Evolutionary conservation across 2,329 filamentous ascomycete genomes (phyloP), one percentile per base, ranked within the genome.

Genomic region (Paecilomyces sp.): DNA sequence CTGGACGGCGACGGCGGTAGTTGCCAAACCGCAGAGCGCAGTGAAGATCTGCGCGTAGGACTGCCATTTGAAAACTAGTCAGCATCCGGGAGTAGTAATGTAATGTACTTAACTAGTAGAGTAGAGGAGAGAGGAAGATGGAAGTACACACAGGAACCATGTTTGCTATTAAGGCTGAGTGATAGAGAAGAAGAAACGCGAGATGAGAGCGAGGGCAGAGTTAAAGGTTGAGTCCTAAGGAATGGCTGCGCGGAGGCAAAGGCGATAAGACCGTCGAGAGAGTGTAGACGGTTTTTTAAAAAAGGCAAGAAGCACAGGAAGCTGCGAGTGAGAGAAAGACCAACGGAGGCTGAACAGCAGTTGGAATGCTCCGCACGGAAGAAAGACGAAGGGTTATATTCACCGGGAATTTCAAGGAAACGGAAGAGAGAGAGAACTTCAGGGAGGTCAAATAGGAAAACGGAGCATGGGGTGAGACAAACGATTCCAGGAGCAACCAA

Each of bases 1-100:
- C 58, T 81, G 80, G 53, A 86, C 81, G 30, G 84, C 83, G 22
- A 75, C 68, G 47, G 77, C 79, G 64, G 81, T 72, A 65, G 77
- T 72, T 50, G 79, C 71, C 58, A 80, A 71, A 58, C 73, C 75
- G 66, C 71, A 75, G 57, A 75, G 69, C 31, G 76, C 73, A 62
- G 75, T 70, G 59, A 79, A 66, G 54, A 74, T 62, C 66, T 70
- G 66, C 67, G 66, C 62, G 62, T 70, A 71, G 53, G 70, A 68
- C 72, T 74, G 25, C 22, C 22, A 53, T 25, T 18, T 11, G 36
- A 15, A 47, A 47, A 18, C 15, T 18, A 24, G 28, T 53, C 51
- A 58, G 56, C 4, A 5, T 31, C 30, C 11, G 8, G 33, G 24
- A 25, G 34, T 22, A 2, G 36, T 1, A 2, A 15, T 33, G 18